Conservation (phyloP, 768 basidiomycete species). For the Suillus luteus region DNA sequence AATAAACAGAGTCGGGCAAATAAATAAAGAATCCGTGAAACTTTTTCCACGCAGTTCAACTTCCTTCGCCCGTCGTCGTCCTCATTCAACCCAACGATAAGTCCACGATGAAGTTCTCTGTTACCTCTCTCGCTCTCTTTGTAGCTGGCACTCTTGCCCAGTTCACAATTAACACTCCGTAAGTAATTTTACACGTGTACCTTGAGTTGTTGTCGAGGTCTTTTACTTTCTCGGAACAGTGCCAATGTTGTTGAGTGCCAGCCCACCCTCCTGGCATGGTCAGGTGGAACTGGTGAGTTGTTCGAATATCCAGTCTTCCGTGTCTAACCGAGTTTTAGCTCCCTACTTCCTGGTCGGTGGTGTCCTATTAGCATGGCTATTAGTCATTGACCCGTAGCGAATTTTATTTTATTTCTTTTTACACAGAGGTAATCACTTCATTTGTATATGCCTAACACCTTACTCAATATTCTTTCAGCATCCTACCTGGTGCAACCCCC, state of each 20-base stretch:
- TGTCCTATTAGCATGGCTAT: background rate
- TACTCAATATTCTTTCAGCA: conserved; percentile 36
- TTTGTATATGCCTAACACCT: background rate
- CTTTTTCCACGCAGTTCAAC: conserved; percentile 29
- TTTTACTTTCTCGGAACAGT: conserved; percentile 34
- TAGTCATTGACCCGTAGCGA: background rate
- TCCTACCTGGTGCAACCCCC: conserved; percentile 54
- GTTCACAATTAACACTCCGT: conserved; percentile 73
- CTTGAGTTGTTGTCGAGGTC: background rate
- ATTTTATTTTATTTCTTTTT: background rate
- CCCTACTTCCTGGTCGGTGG: conserved; percentile 67
- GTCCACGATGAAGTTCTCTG: conserved; percentile 48
- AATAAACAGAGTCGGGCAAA: conserved; percentile 30
- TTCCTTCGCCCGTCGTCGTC: conserved; percentile 23
- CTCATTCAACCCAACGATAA: conserved; percentile 16
- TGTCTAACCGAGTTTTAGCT: conserved; percentile 36
- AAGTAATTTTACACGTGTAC: conserved; percentile 30
- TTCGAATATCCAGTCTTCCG: background rate
- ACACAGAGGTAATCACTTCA: conserved; percentile 41
- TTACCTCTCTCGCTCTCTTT: conserved; percentile 43
- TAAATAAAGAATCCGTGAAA: conserved; percentile 24
- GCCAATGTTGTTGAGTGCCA: conserved; percentile 54
- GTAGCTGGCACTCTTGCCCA: conserved; percentile 48
- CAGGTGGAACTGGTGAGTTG: conserved; percentile 56
- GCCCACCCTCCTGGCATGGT: conserved; percentile 55